Conservation (phyloP, 1,284 basidiomycete species). For the Cryptococcus wingfieldii region DNA sequence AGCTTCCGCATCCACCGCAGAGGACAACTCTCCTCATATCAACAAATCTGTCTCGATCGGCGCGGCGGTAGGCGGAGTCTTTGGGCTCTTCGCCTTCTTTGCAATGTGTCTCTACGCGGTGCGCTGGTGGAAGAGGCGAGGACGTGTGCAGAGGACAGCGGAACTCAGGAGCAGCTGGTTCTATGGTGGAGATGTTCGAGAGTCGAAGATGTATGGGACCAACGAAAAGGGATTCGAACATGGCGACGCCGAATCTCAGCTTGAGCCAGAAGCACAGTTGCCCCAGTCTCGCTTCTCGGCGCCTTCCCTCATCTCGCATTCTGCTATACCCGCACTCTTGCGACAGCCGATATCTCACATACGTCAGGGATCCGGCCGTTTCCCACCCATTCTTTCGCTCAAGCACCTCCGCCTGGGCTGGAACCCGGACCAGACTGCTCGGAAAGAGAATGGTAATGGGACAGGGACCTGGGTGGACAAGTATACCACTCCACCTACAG, state of each 20-base stretch:
- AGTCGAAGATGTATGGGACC: background rate
- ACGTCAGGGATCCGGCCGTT: background rate
- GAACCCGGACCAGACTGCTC: background rate
- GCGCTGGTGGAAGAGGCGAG: conserved; percentile 17
- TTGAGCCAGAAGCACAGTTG: background rate
- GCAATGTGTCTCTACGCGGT: conserved; percentile 17
- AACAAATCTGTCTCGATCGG: conserved; percentile 19
- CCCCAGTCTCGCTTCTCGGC: conserved; percentile 15
- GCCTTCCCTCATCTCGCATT: conserved; percentile 11
- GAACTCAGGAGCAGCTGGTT: conserved; percentile 27
- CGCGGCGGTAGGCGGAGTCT: conserved; percentile 23
- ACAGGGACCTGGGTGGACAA: conserved; percentile 12
- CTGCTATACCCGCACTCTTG: conserved; percentile 7
- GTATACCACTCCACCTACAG: conserved; percentile 2
- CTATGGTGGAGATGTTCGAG: conserved; percentile 22
- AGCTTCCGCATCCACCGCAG: background rate
- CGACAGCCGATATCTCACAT: conserved; percentile 7
- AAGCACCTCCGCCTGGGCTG: conserved; percentile 3
- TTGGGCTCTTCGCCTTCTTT: conserved; percentile 19
- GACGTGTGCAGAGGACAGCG: conserved; percentile 12
- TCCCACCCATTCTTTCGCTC: conserved; percentile 1
- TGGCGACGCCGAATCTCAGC: background rate
- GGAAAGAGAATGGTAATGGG: background rate
- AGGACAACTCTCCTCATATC: background rate
- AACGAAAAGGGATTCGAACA: background rate